These are phyloP conservation scores for Hanseniaspora clermontiae DNA, from an alignment of 805 yeast genomes.

Conservation along the genomic window DNA sequence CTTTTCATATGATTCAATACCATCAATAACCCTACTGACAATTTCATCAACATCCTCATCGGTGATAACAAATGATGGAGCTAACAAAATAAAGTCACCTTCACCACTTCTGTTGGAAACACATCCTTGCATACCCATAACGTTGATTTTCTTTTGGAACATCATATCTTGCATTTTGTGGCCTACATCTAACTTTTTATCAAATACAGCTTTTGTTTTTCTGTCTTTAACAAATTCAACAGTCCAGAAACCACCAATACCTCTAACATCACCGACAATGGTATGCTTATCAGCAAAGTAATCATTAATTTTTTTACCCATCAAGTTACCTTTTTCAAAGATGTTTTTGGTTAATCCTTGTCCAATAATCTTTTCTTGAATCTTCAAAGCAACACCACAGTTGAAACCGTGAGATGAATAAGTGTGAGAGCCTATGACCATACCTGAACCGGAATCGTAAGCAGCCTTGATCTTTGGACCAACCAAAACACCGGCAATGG, in stretches of 20 bases:
- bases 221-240: conserved; percentile 45
- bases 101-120: conserved; percentile 23
- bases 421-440: conserved; percentile 37
- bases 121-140: conserved; percentile 39
- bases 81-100: conserved; percentile 34
- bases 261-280: conserved; percentile 48
- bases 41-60: conserved; percentile 34
- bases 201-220: conserved; percentile 39
- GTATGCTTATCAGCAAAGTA: conserved; percentile 26
- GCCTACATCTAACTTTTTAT: conserved; percentile 29
- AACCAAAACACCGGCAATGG: conserved; percentile 36
- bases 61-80: conserved; percentile 37
- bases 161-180: conserved; percentile 26
- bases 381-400: conserved; percentile 36
- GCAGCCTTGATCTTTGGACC: conserved; percentile 31
- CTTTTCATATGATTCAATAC: conserved; percentile 29
- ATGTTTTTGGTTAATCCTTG: conserved; percentile 32
- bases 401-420: conserved; percentile 39
- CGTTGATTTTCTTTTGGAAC: conserved; percentile 35
- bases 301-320: conserved; percentile 31
- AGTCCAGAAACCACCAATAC: conserved; percentile 49
- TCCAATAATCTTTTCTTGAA: conserved; percentile 32
- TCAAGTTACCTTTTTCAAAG: conserved; percentile 32
- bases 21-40: conserved; percentile 29
- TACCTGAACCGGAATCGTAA: conserved; percentile 31